Percentiles rank a stretch among this genome's conserved stretches.
Evolutionary conservation across 495 filamentous ascomycete genomes (phyloP).

Genomic region (Podospora appendiculata): DNA sequence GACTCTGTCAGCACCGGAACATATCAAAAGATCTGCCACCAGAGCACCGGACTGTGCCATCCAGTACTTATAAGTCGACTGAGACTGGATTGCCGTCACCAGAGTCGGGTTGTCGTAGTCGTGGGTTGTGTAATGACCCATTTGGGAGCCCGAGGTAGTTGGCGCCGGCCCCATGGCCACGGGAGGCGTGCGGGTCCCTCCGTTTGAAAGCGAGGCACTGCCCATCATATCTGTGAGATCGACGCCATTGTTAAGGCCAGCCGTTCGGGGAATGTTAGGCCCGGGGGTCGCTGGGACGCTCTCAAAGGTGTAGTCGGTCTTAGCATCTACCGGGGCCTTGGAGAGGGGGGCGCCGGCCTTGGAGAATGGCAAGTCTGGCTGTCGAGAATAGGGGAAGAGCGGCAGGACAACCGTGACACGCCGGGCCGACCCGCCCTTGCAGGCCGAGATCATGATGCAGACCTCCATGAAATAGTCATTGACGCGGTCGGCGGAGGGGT

Average conservation of each 20-base stretch:
- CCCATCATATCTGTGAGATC: conserved; percentile 61
- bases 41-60: conserved; percentile 93
- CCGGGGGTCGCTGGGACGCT: conserved; percentile 78
- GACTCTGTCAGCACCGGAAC: conserved; percentile 89
- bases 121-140: conserved; percentile 38
- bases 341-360: conserved; percentile 84
- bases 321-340: conserved; percentile 39
- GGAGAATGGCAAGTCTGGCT: conserved; percentile 94
- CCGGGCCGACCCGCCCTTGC: conserved; percentile 90
- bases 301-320: conserved; percentile 46
- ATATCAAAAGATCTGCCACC: conserved; percentile 87
- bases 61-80: conserved; percentile 94
- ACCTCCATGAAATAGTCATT: conserved; percentile 96
- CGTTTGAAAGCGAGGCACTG: conserved; percentile 11
- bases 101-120: conserved; percentile 50
- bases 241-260: conserved; percentile 52
- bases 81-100: conserved; percentile 57
- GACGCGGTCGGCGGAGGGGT: conserved; percentile 37
- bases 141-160: not conserved
- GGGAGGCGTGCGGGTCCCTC: not conserved
- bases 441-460: conserved; percentile 93
- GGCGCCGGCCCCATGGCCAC: not conserved
- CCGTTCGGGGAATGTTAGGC: conserved; percentile 55
- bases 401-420: conserved; percentile 91
- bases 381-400: conserved; percentile 90